Conservation (phyloP, 495 filamentous ascomycete species). For the Cercophora scortea region DNA sequence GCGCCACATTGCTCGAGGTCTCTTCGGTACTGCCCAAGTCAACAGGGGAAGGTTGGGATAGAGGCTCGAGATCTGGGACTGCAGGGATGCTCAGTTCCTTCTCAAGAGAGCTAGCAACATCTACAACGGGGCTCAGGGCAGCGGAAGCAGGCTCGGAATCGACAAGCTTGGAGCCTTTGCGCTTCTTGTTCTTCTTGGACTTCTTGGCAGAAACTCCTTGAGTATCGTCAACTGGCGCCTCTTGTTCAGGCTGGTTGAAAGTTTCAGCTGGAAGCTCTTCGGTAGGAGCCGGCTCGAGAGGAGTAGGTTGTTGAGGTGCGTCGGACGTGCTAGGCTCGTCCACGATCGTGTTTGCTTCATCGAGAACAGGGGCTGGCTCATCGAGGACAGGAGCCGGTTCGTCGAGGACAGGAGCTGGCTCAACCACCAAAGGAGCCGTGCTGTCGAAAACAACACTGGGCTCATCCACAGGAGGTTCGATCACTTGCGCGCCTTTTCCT, state of each 20-base stretch:
- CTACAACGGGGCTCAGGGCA: not conserved
- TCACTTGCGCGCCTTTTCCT: conserved; percentile 15
- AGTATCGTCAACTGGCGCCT: too few relatives aligned
- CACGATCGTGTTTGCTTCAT: conserved; percentile 9
- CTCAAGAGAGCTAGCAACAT: not conserved
- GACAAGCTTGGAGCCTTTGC: not conserved
- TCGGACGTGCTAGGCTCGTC: conserved; percentile 12
- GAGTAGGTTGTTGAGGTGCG: not conserved
- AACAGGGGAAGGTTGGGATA: too few relatives aligned
- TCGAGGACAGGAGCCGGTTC: conserved; percentile 1
- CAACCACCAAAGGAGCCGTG: too few relatives aligned
- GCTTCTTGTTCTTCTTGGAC: conserved; percentile 20
- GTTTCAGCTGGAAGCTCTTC: too few relatives aligned
- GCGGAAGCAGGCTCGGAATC: conserved; percentile 8
- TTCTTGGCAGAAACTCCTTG: conserved; percentile 3
- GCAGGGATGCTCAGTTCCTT: not conserved
- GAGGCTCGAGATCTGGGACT: not conserved
- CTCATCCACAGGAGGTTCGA: too few relatives aligned
- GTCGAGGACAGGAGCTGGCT: too few relatives aligned
- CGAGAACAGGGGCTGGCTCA: conserved; percentile 13
- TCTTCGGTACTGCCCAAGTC: too few relatives aligned
- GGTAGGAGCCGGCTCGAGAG: too few relatives aligned
- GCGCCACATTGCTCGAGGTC: too few relatives aligned
- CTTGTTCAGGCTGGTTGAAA: too few relatives aligned
- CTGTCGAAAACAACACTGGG: too few relatives aligned